Conservation (phyloP, 225 moss, liverwort and hornwort species). For the Marchantia polymorpha region DNA sequence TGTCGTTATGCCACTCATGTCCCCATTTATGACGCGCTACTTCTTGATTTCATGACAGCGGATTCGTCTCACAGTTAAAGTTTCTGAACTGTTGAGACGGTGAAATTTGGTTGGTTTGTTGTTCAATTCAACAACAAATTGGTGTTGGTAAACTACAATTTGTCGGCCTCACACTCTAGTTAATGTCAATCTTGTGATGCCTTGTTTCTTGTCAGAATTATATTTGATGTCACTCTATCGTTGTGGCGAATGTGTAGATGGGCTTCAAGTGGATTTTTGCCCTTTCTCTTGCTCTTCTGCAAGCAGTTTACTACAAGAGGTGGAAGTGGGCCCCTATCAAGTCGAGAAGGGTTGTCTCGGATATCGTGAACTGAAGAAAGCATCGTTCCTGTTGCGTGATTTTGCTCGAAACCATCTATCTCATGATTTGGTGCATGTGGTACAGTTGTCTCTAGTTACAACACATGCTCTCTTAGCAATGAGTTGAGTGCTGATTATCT, state of each 20-base stretch:
- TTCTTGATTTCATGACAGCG: no score
- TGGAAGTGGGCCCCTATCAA: conserved; percentile 89
- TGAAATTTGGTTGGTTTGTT: no score
- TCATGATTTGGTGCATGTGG: conserved; percentile 22
- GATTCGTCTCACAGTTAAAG: no score
- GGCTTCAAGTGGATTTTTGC: conserved; percentile 95
- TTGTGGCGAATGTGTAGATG: conserved; percentile 33
- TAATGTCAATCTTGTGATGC: no score
- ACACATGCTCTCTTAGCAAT: conserved; percentile 15
- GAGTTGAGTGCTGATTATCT: conserved; percentile 17
- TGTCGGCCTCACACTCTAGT: no score
- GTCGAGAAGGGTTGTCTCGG: conserved; percentile 71
- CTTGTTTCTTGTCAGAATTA: no score
- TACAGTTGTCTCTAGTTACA: conserved; percentile 11
- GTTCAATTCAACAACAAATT: no score
- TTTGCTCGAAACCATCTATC: conserved; percentile 19
- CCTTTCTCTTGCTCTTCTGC: conserved; percentile 60
- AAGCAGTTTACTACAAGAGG: conserved; percentile 75
- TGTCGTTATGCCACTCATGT: no score
- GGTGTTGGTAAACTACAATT: no score
- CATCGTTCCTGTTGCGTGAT: conserved; percentile 4
- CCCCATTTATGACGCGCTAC: no score
- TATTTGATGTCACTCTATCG: no score
- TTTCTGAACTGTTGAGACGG: no score
- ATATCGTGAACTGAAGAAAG: conserved; percentile 62